Percentiles rank a stretch among this genome's conserved stretches.
Conservation (phyloP, 441 rosid species). For the Erodium trifolium region DNA sequence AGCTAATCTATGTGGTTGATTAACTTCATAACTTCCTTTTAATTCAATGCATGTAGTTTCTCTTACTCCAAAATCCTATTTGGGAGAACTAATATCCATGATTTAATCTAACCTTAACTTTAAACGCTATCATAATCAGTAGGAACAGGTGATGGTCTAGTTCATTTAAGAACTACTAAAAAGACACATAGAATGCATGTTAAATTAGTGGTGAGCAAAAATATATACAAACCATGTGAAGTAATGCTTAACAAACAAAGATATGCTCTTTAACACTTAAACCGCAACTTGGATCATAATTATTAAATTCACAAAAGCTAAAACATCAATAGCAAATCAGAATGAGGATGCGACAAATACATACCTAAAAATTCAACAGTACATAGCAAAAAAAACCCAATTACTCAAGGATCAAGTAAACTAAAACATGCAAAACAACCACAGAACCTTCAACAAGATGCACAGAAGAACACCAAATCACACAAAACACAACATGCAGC, state of each 20-base stretch:
- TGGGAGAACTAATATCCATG: neutral
- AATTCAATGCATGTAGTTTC: neutral
- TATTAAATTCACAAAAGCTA: neutral
- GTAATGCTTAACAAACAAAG: neutral
- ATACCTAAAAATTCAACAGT: neutral
- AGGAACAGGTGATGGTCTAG: neutral
- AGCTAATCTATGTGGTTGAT: neutral
- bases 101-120: neutral
- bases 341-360: neutral
- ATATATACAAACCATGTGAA: neutral
- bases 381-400: neutral
- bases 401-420: neutral
- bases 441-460: constrained; percentile 1
- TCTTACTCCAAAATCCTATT: neutral
- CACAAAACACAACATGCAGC: constrained; percentile 1
- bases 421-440: neutral
- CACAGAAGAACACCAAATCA: neutral
- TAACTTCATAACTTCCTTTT: neutral
- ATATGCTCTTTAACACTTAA: neutral
- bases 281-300: neutral
- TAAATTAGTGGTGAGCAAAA: neutral
- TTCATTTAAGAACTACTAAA: neutral
- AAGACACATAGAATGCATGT: neutral
- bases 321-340: constrained; percentile 3
- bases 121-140: neutral